phyloP scores from a whole-genome alignment of 2,329 filamentous ascomycete genomes.

The Cadophora luteo-olivacea region DNA sequence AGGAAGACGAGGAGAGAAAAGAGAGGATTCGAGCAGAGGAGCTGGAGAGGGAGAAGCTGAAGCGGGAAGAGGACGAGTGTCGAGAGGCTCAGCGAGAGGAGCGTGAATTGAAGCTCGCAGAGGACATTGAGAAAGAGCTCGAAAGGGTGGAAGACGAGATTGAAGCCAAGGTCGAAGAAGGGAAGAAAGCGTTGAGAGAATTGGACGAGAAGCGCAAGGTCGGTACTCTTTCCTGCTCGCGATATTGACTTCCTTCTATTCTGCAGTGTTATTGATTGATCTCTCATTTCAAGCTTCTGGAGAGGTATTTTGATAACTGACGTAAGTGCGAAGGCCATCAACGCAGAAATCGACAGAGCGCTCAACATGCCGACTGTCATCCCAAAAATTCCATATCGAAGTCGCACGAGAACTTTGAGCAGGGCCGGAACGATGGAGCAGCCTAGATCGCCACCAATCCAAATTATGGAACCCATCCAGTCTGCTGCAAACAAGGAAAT shows the following conservation, averaged over 20 bases:
- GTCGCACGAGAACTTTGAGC: constrained; percentile 31
- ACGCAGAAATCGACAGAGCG: constrained; percentile 39
- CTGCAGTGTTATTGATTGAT: neutral
- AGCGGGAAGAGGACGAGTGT: constrained; percentile 35
- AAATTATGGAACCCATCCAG: neutral
- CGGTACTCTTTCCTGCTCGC: constrained; percentile 1
- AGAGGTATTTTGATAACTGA: neutral
- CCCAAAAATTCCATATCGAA: constrained; percentile 37
- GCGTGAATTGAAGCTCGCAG: constrained; percentile 29
- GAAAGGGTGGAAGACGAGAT: constrained; percentile 42
- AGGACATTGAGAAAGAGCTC: constrained; percentile 37
- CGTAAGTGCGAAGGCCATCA: constrained; percentile 36
- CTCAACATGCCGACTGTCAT: constrained; percentile 38
- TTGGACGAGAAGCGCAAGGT: constrained; percentile 41
- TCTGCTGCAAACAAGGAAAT: neutral
- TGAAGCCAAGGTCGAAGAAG: constrained; percentile 36
- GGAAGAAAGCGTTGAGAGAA: constrained; percentile 34
- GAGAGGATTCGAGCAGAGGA: constrained; percentile 28
- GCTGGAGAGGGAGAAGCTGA: constrained; percentile 24
- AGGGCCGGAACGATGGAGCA: constrained; percentile 13
- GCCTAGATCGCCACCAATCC: too few species aligned
- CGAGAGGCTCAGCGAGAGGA: constrained; percentile 31
- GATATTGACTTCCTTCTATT: neutral
- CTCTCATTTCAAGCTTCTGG: neutral
- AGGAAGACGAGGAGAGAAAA: constrained; percentile 34